phyloP scores from a whole-genome alignment of 176 grass and related monocot species.

The Phragmites australis region DNA sequence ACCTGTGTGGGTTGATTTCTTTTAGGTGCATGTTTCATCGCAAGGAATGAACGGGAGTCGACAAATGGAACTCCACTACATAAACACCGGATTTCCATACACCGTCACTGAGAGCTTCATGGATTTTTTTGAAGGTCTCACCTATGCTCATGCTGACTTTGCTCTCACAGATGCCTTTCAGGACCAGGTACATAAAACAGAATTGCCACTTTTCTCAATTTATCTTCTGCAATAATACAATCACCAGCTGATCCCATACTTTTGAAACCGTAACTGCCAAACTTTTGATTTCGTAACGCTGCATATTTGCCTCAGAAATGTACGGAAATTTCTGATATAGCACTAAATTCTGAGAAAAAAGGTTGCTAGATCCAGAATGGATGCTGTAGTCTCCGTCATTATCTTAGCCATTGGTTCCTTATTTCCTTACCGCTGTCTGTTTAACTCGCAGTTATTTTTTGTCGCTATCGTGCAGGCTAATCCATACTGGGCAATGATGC shows the following conservation, averaged over 20 bases:
- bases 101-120: conserved; percentile 88
- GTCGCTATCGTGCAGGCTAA: conserved; percentile 55
- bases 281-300: not conserved
- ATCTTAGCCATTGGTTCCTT: not conserved
- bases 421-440: not conserved
- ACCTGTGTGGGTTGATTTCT: conserved; percentile 16
- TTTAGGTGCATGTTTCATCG: conserved; percentile 44
- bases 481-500: conserved; percentile 92
- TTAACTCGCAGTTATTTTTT: conserved; percentile 24
- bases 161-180: conserved; percentile 70
- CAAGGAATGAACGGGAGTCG: conserved; percentile 61
- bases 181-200: conserved; percentile 62
- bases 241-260: not conserved
- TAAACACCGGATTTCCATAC: conserved; percentile 91
- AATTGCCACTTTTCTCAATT: conserved; percentile 21
- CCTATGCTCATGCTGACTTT: conserved; percentile 87
- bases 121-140: conserved; percentile 97
- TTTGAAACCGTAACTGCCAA: not conserved
- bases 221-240: not conserved
- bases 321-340: not conserved
- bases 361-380: not conserved
- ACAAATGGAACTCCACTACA: conserved; percentile 95
- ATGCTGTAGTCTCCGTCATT: not conserved
- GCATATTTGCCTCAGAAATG: not conserved
- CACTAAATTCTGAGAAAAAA: not conserved